These are phyloP conservation scores for Sophora flavescens DNA, from an alignment of 306 rosid species.

Conservation along the genomic window DNA sequence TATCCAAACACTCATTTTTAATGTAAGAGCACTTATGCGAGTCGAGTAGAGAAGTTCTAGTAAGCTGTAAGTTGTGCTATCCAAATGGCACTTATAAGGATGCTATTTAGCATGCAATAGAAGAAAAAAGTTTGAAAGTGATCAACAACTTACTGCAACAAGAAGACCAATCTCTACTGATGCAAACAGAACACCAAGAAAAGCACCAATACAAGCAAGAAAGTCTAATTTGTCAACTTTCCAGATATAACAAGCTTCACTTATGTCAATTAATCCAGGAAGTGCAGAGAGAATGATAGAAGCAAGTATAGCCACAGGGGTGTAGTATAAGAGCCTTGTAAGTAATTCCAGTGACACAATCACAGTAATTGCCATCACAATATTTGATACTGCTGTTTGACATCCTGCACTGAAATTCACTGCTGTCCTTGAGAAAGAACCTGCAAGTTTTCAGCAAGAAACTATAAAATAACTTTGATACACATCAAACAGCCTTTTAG, in stretches of 20 bases:
- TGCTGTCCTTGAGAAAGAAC: conserved; percentile 83
- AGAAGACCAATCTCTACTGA: conserved; percentile 80
- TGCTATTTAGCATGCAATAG: neutral
- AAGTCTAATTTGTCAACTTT: conserved; percentile 83
- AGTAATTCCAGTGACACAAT: conserved; percentile 60
- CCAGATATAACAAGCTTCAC: conserved; percentile 69
- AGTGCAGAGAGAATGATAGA: conserved; percentile 81
- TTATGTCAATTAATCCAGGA: conserved; percentile 73
- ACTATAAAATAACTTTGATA: neutral
- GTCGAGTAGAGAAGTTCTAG: too few relatives aligned
- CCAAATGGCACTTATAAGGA: too few relatives aligned
- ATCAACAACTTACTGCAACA: conserved; percentile 60
- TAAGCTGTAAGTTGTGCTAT: too few relatives aligned
- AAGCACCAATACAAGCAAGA: conserved; percentile 72
- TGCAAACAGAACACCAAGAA: conserved; percentile 72
- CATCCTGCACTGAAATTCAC: conserved; percentile 86
- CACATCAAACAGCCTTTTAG: conserved; percentile 4
- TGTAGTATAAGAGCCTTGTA: conserved; percentile 72
- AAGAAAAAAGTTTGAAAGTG: conserved; percentile 1
- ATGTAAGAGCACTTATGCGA: too few relatives aligned
- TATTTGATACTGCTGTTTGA: conserved; percentile 74
- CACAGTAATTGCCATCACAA: conserved; percentile 82
- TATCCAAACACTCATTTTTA: too few relatives aligned
- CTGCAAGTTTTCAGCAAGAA: conserved; percentile 45
- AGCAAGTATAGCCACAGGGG: conserved; percentile 82